Conservation (phyloP, 2,329 filamentous ascomycete species). For the Anthostomella pinea region DNA sequence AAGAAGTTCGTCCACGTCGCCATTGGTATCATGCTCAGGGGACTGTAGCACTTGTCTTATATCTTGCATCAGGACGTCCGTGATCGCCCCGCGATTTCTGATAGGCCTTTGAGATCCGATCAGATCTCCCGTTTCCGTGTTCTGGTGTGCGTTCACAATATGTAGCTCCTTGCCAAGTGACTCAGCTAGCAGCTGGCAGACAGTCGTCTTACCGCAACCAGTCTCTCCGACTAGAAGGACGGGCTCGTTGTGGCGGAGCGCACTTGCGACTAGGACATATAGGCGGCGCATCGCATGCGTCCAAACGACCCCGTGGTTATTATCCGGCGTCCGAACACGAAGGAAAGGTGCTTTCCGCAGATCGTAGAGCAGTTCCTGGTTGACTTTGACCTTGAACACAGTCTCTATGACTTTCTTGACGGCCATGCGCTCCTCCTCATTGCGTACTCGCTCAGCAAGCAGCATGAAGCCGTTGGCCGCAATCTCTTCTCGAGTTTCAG, state of each 20-base stretch:
- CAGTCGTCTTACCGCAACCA: constrained; percentile 95
- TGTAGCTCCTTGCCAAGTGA: constrained; percentile 72
- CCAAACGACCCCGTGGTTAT: constrained; percentile 76
- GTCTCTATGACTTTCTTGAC: constrained; percentile 88
- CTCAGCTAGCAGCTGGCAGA: constrained; percentile 88
- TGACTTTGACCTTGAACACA: constrained; percentile 82
- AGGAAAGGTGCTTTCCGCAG: constrained; percentile 55
- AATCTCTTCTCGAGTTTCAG: constrained; percentile 82
- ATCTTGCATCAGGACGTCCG: constrained; percentile 63
- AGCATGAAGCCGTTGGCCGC: constrained; percentile 95
- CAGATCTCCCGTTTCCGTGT: constrained; percentile 94
- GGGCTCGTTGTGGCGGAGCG: constrained; percentile 86
- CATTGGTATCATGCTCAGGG: constrained; percentile 39
- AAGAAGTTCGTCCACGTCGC: constrained; percentile 54
- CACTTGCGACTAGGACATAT: constrained; percentile 84
- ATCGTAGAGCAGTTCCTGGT: constrained; percentile 71
- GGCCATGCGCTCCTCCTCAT: constrained; percentile 77
- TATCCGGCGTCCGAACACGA: constrained; percentile 43
- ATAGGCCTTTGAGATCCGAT: constrained; percentile 94
- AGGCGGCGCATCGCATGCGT: constrained; percentile 90
- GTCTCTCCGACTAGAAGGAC: constrained; percentile 95
- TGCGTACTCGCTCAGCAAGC: constrained; percentile 89
- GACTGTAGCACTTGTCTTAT: constrained; percentile 47
- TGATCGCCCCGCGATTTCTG: constrained; percentile 74
- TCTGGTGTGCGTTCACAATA: constrained; percentile 96